Percentiles rank a stretch among this genome's conserved stretches.
Evolutionary conservation across 106 monocot species (phyloP).

Genomic region (Apostasia shenzhenica): DNA sequence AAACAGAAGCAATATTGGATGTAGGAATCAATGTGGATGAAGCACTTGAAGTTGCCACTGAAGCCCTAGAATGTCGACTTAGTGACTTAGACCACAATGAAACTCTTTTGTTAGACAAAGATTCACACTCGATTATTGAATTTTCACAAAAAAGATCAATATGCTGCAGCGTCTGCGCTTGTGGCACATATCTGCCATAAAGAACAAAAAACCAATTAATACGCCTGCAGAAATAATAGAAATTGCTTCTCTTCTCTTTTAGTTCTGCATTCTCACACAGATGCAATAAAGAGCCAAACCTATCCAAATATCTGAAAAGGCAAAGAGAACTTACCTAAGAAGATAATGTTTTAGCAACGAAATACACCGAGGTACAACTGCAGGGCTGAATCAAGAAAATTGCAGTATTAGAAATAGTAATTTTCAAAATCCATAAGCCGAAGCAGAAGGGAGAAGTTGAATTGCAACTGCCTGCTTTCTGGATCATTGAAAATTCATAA

Average conservation of each 20-base stretch:
- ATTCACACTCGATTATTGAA: conserved; percentile 62
- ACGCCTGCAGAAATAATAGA: neutral
- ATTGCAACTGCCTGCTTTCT: too few species aligned
- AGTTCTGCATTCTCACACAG: neutral
- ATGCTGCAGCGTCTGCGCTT: conserved; percentile 65
- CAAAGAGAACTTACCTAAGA: conserved; percentile 52
- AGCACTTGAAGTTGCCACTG: conserved; percentile 23
- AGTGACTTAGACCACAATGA: conserved; percentile 33
- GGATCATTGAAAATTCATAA: too few species aligned
- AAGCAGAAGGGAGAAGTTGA: too few species aligned
- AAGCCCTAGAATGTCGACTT: conserved; percentile 23
- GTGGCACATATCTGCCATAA: conserved; percentile 72
- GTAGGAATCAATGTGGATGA: conserved; percentile 15
- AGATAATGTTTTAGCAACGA: conserved; percentile 82
- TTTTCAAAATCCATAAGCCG: too few species aligned
- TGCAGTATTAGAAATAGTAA: conserved; percentile 13
- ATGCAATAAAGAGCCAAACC: neutral
- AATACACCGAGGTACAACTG: conserved; percentile 84
- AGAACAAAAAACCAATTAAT: conserved; percentile 5
- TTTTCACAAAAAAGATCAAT: conserved; percentile 83
- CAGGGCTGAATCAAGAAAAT: conserved; percentile 62
- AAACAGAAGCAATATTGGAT: conserved; percentile 62
- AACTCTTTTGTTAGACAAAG: conserved; percentile 27
- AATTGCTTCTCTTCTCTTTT: neutral
- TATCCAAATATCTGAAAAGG: conserved; percentile 1